These are phyloP conservation scores for Solanum phureja DNA, from an alignment of 257 asterid genomes.

Conservation along the genomic window DNA sequence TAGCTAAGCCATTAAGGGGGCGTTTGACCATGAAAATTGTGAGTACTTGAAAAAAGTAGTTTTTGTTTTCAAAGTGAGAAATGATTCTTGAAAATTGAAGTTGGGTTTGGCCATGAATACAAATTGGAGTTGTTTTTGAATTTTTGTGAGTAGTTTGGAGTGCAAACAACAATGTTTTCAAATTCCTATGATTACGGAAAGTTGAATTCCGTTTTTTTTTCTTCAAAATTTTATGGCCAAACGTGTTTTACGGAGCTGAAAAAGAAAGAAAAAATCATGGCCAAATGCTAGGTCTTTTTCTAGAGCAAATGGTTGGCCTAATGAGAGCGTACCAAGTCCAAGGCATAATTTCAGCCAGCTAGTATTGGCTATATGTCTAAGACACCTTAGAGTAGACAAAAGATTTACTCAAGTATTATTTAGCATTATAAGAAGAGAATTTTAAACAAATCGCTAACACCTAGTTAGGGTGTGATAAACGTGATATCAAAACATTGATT, in stretches of 20 bases:
- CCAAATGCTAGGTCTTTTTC: neutral
- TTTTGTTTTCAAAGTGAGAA: neutral
- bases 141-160: neutral
- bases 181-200: neutral
- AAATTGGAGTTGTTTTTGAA: neutral
- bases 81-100: neutral
- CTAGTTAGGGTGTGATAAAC: neutral
- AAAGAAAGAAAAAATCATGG: neutral
- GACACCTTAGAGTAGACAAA: neutral
- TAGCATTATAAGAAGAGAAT: neutral
- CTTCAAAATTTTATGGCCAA: neutral
- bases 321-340: neutral
- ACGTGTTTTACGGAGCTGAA: neutral
- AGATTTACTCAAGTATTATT: neutral
- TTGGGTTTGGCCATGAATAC: neutral
- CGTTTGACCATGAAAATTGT: neutral
- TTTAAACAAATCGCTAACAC: neutral
- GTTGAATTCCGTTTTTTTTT: neutral
- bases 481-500: neutral
- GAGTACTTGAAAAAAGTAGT: neutral
- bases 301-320: neutral
- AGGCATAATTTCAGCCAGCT: neutral
- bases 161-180: neutral
- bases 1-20: no score
- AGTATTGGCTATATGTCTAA: neutral